Evolutionary conservation across 768 basidiomycete genomes (phyloP).

Genomic region (Clitopilus passeckerianus): DNA sequence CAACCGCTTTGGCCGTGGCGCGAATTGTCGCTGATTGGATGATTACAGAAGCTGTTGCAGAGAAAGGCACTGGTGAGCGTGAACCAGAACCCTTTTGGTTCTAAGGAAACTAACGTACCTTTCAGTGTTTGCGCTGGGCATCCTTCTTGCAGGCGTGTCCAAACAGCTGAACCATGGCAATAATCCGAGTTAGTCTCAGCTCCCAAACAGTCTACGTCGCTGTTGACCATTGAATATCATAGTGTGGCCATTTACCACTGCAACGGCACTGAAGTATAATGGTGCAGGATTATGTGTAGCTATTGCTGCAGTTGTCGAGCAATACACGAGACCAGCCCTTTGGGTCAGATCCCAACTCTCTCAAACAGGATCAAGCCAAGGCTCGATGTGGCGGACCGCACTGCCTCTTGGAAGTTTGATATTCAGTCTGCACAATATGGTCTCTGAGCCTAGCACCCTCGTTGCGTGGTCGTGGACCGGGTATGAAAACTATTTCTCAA

Average conservation of each 20-base stretch:
- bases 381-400: conserved; percentile 19
- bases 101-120: background rate
- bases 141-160: conserved; percentile 59
- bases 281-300: conserved; percentile 29
- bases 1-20: conserved; percentile 44
- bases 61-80: conserved; percentile 46
- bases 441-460: conserved; percentile 73
- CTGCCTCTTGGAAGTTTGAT: conserved; percentile 64
- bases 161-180: conserved; percentile 80
- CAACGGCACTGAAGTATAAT: background rate
- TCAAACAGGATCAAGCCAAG: background rate
- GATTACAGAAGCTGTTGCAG: conserved; percentile 22
- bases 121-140: conserved; percentile 60
- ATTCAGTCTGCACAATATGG: conserved; percentile 67
- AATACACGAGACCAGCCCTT: conserved; percentile 34
- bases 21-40: conserved; percentile 51
- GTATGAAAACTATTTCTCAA: conserved; percentile 54
- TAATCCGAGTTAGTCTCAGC: conserved; percentile 58
- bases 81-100: conserved; percentile 5
- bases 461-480: conserved; percentile 90
- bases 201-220: background rate
- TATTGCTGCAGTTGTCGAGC: conserved; percentile 52
- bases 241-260: conserved; percentile 74
- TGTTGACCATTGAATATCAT: background rate
- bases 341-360: conserved; percentile 3